phyloP scores from a whole-genome alignment of 2,329 filamentous ascomycete genomes.

The Conoideocrella luteorostrata region DNA sequence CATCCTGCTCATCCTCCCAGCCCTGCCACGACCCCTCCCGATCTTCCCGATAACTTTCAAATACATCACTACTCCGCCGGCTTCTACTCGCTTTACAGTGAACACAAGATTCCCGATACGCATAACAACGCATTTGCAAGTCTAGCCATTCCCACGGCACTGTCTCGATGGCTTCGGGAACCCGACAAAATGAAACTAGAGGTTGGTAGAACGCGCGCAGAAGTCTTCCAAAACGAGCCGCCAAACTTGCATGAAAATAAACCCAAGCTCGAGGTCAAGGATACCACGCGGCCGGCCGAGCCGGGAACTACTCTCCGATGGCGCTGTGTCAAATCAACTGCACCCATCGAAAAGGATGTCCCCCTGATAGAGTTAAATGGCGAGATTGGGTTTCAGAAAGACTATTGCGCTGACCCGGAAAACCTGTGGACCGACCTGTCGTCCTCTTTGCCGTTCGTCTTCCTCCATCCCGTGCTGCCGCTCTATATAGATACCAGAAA shows the following conservation, averaged over 20 bases:
- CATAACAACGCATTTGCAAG: conserved; percentile 74
- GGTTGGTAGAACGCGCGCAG: conserved; percentile 55
- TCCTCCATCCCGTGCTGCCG: conserved; percentile 82
- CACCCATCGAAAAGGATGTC: conserved; percentile 49
- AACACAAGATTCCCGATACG: conserved; percentile 50
- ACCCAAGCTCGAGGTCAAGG: conserved; percentile 43
- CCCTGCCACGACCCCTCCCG: conserved; percentile 69
- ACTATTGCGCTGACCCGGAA: conserved; percentile 60
- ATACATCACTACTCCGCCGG: conserved; percentile 66
- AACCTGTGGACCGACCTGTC: conserved; percentile 64
- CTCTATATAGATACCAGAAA: conserved; percentile 88
- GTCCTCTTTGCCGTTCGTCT: conserved; percentile 66
- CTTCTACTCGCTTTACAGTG: conserved; percentile 69
- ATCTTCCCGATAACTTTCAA: conserved; percentile 54
- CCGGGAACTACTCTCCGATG: conserved; percentile 50
- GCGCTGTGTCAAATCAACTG: conserved; percentile 54
- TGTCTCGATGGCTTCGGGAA: conserved; percentile 75
- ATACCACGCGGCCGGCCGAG: conserved; percentile 31
- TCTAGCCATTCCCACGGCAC: conserved; percentile 65
- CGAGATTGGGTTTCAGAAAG: conserved; percentile 65
- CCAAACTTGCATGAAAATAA: conserved; percentile 36
- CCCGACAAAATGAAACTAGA: conserved; percentile 61
- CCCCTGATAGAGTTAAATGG: conserved; percentile 69
- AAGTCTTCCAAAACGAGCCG: conserved; percentile 60
- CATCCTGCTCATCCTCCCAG: conserved; percentile 59